These are phyloP conservation scores for Kwoniella pini DNA, from an alignment of 768 basidiomycete genomes.

Conservation along the genomic window DNA sequence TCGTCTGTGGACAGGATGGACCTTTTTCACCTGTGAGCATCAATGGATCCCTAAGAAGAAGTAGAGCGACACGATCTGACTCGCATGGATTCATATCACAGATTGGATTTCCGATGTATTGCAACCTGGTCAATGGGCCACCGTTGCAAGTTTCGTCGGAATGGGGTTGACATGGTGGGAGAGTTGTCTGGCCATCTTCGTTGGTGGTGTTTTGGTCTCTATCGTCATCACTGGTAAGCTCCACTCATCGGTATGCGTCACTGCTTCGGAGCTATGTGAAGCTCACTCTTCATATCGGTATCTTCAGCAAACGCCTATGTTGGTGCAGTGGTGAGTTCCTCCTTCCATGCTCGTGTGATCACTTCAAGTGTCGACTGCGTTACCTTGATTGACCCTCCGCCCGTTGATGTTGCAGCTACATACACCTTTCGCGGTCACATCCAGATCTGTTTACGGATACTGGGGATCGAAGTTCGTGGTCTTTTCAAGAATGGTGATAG, in stretches of 20 bases:
- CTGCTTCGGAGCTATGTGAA: too few relatives aligned
- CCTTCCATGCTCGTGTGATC: not conserved
- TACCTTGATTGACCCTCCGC: not conserved
- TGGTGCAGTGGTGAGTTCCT: constrained; percentile 29
- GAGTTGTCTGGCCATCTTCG: constrained; percentile 80
- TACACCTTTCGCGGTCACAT: constrained; percentile 42
- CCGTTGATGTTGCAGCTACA: constrained; percentile 13
- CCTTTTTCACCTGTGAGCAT: constrained; percentile 38
- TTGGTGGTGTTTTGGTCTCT: constrained; percentile 81
- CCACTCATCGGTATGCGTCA: too few relatives aligned
- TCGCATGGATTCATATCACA: not conserved
- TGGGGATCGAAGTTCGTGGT: constrained; percentile 45
- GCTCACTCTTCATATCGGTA: too few relatives aligned
- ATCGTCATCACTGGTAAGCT: constrained; percentile 37
- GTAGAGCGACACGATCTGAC: not conserved
- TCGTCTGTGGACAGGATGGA: constrained; percentile 37
- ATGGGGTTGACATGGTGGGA: constrained; percentile 60
- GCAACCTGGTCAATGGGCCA: constrained; percentile 38
- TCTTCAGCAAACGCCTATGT: constrained; percentile 44
- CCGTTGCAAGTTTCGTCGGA: constrained; percentile 30
- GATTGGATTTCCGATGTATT: constrained; percentile 41
- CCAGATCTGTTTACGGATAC: constrained; percentile 41
- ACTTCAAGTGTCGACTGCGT: too few relatives aligned
- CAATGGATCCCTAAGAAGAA: not conserved
- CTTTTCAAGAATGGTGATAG: constrained; percentile 43